phyloP scores from a whole-genome alignment of 495 filamentous ascomycete species.

The Penicillium coffeae region DNA sequence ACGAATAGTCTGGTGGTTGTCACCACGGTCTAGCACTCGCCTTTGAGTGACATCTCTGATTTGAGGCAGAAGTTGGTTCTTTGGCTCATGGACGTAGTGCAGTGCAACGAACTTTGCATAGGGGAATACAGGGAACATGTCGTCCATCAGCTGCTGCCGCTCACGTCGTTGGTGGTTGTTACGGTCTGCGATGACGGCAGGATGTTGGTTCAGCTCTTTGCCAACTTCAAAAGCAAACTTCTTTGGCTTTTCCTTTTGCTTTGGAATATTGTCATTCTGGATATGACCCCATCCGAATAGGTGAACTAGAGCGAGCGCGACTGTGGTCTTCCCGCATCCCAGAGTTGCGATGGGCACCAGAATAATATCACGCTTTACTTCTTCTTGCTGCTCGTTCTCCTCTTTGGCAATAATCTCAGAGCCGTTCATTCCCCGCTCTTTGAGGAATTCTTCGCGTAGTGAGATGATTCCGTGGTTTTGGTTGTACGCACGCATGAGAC shows the following conservation, averaged over 20 bases:
- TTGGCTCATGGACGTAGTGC: constrained; percentile 79
- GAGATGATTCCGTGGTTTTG: constrained; percentile 95
- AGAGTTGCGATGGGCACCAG: constrained; percentile 86
- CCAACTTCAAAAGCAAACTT: constrained; percentile 66
- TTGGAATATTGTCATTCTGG: constrained; percentile 95
- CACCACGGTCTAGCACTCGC: constrained; percentile 78
- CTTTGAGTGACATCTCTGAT: constrained; percentile 73
- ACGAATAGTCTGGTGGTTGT: constrained; percentile 98
- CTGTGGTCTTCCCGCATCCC: constrained; percentile 94
- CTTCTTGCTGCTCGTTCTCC: constrained; percentile 29
- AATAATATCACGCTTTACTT: constrained; percentile 61
- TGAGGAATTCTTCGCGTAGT: constrained; percentile 81
- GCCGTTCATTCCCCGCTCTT: constrained; percentile 75
- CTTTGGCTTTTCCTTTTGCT: constrained; percentile 63
- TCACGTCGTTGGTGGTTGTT: constrained; percentile 92
- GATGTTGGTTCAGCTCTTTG: constrained; percentile 51
- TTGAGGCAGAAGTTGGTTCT: constrained; percentile 47
- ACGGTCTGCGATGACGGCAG: constrained; percentile 84
- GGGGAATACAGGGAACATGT: constrained; percentile 57
- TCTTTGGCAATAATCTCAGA: constrained; percentile 75
- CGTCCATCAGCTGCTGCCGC: constrained; percentile 78
- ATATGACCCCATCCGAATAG: constrained; percentile 92
- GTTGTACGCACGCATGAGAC: constrained; percentile 62
- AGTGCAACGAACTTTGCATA: constrained; percentile 80
- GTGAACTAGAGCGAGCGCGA: constrained; percentile 75